phyloP scores from a whole-genome alignment of 1,284 basidiomycete species.

The Marasmius tenuissimus region DNA sequence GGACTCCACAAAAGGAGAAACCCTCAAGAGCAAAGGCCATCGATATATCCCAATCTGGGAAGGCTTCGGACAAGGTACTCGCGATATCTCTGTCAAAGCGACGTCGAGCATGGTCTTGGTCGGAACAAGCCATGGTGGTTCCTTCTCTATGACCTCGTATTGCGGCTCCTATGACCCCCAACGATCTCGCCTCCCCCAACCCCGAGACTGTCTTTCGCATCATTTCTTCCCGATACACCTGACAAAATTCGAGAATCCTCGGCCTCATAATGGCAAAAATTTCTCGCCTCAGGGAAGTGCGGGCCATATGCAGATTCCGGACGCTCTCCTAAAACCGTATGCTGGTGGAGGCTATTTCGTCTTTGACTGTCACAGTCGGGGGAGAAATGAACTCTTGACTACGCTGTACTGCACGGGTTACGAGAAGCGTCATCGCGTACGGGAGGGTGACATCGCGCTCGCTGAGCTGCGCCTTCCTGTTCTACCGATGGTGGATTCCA shows the following conservation, averaged over 20 bases:
- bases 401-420: slow-evolving; percentile 25
- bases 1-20: slow-evolving; percentile 10
- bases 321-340: slow-evolving; percentile 10
- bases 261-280: not conserved
- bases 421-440: slow-evolving; percentile 15
- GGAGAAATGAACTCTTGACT: slow-evolving; percentile 17
- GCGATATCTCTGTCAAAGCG: slow-evolving; percentile 9
- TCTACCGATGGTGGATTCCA: not conserved
- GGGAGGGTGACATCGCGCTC: slow-evolving; percentile 18
- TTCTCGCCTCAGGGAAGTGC: not conserved
- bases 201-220: slow-evolving; percentile 13
- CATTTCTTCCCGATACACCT: slow-evolving; percentile 21
- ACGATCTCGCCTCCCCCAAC: not conserved
- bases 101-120: slow-evolving; percentile 16
- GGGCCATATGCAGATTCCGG: not conserved
- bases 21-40: slow-evolving; percentile 10
- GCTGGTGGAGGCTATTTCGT: slow-evolving; percentile 22
- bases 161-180: slow-evolving; percentile 20
- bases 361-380: slow-evolving; percentile 15
- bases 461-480: slow-evolving; percentile 22
- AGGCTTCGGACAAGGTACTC: slow-evolving; percentile 13
- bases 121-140: slow-evolving; percentile 4
- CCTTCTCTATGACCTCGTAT: slow-evolving; percentile 6
- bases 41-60: slow-evolving; percentile 13
- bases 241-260: slow-evolving; percentile 8